Evolutionary conservation across 75 land plant genomes (phyloP), one percentile per base, ranked within the genome.

Genomic region (Ceratopteris richardii): DNA sequence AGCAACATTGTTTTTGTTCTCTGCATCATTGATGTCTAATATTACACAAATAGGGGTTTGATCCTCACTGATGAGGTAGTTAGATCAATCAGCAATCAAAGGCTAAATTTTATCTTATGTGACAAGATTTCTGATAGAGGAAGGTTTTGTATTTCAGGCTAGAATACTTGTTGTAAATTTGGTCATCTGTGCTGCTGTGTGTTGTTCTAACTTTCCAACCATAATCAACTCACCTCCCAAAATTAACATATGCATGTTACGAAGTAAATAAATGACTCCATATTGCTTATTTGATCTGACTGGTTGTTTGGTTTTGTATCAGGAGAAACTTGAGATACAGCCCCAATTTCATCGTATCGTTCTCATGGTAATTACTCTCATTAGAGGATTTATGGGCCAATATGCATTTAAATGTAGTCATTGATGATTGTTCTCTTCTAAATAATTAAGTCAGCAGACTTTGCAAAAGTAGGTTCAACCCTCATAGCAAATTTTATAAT

Each of bases 281-380:
- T 36, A 54, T 62, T 62, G 60, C 13, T 31, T 18, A 23, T 19
- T 12, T 18, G 11, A 14, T 54, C 22, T 5, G 33, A 17, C 26
- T 19, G 7, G 24, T 24, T 26, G 20, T n/a, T 16, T 61, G 28
- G 13, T 56, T 64, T 54, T 42, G 20, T 37, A 62, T 58, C 88
- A 84, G 97, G 81, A 84, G 31, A 43, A 79, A 17, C 81, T 80
- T 44, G 80, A 72, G 23, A 48, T 84, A n/a, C 79, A 77, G 40
- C 81, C 81, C 19, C 73, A 64, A 25, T 87, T 66, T 75, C 81
- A 87, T 58, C 77, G 88, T 16, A 66, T 90, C 25, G 63, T 90
- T 54, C 36, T 90, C 11, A 84, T 90, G 97, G 97, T 90, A 80
- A 31, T 56, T 54, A 6, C 31, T 41, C 4, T 43, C 0, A 21